Percentiles rank a stretch among this genome's conserved stretches.
Conservation (phyloP, 2,329 filamentous ascomycete genomes). For the Colletotrichum falcatum region DNA sequence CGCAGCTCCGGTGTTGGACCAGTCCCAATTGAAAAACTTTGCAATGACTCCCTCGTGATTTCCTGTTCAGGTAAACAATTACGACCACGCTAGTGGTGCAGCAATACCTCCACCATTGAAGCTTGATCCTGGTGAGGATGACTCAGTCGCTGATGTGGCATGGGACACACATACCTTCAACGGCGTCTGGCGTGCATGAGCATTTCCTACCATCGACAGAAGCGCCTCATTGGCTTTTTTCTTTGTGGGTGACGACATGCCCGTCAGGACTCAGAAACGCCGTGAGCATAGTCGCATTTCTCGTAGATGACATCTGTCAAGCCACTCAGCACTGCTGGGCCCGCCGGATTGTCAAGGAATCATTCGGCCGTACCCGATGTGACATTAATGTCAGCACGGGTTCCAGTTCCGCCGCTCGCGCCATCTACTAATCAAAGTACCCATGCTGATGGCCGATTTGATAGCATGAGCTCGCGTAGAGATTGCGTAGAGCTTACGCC, state of each 20-base stretch:
- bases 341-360: not conserved
- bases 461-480: not conserved
- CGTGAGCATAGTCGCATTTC: too few species aligned
- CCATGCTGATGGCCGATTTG: not conserved
- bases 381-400: not conserved
- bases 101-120: not conserved
- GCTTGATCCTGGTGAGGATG: not conserved
- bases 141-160: too few species aligned
- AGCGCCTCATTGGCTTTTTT: too few species aligned
- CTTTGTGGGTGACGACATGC: too few species aligned
- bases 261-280: too few species aligned
- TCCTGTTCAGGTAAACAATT: conserved; percentile 28
- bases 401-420: not conserved
- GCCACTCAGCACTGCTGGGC: not conserved
- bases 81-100: conserved; percentile 6
- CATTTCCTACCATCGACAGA: too few species aligned
- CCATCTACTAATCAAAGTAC: too few species aligned
- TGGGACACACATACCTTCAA: too few species aligned
- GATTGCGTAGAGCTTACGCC: not conserved
- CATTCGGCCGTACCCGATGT: not conserved
- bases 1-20: not conserved
- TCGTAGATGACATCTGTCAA: too few species aligned
- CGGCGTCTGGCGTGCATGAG: too few species aligned
- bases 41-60: conserved; percentile 8
- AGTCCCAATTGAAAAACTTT: not conserved